Conservation (phyloP, 106 monocot species). For the Amphibolis antarctica region DNA sequence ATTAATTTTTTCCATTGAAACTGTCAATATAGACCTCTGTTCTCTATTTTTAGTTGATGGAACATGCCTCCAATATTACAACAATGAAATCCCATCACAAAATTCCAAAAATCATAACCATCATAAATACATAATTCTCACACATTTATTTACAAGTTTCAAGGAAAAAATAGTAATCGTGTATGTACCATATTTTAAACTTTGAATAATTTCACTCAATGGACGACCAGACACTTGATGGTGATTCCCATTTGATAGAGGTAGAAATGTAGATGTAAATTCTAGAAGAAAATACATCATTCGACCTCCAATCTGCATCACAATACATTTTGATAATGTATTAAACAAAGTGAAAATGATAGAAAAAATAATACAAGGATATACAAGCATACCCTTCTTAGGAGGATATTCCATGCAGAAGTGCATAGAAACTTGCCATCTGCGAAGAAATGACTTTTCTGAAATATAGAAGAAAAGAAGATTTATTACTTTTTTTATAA, state of each 20-base stretch:
- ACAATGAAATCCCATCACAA: too few relatives aligned
- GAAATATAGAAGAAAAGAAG: background rate
- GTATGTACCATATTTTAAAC: background rate
- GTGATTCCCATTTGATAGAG: slow-evolving; percentile 1
- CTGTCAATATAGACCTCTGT: too few relatives aligned
- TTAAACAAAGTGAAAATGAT: background rate
- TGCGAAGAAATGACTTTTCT: background rate
- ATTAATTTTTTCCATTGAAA: too few relatives aligned
- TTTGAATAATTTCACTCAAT: background rate
- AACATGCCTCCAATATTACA: too few relatives aligned
- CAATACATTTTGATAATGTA: background rate
- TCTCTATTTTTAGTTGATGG: too few relatives aligned
- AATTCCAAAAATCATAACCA: background rate
- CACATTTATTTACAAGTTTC: too few relatives aligned
- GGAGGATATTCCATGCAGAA: slow-evolving; percentile 3
- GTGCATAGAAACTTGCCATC: background rate
- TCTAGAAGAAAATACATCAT: slow-evolving; percentile 8
- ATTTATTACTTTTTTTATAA: background rate
- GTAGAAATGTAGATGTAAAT: background rate
- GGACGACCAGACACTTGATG: background rate
- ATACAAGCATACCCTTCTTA: slow-evolving; percentile 1
- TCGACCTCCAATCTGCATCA: slow-evolving; percentile 2
- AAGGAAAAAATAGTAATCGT: too few relatives aligned
- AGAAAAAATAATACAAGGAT: background rate
- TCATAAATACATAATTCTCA: background rate